A percentile compares a stretch with the other conserved stretches of the same genome.
phyloP scores from a whole-genome alignment of 2,329 filamentous ascomycete species.

The Arachnopeziza araneosa region DNA sequence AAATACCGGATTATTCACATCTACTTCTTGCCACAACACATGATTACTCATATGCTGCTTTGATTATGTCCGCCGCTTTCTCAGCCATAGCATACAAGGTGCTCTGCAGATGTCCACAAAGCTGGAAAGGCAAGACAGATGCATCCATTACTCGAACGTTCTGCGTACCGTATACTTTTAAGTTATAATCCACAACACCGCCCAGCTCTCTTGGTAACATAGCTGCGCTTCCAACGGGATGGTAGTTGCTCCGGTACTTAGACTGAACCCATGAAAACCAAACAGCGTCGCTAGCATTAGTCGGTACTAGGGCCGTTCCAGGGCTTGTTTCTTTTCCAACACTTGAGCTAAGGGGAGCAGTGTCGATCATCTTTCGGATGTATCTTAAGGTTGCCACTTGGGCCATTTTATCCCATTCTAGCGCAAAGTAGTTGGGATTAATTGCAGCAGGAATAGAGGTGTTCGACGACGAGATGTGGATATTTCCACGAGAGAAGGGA shows the following conservation, averaged over 20 bases:
- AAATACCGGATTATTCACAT: too few species aligned
- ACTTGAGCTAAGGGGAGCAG: constrained; percentile 9
- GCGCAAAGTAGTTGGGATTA: constrained; percentile 38
- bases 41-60: constrained; percentile 18
- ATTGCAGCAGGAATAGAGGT: constrained; percentile 22
- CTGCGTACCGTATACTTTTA: constrained; percentile 45
- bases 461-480: constrained; percentile 36
- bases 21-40: too few species aligned
- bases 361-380: constrained; percentile 17
- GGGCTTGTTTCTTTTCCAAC: constrained; percentile 15
- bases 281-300: constrained; percentile 8
- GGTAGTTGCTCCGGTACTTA: constrained; percentile 4
- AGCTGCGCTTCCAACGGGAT: constrained; percentile 14
- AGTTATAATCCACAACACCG: constrained; percentile 44
- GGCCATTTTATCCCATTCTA: constrained; percentile 33
- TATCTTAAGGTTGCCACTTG: constrained; percentile 32
- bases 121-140: constrained; percentile 48
- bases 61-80: constrained; percentile 45
- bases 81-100: constrained; percentile 56
- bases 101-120: constrained; percentile 53
- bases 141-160: constrained; percentile 51
- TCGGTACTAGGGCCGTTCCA: constrained; percentile 25
- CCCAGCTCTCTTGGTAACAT: constrained; percentile 18
- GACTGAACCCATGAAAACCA: neutral
- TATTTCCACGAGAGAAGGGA: constrained; percentile 37